phyloP scores from a whole-genome alignment of 805 yeast species.

The Nakazawaea holstii region DNA sequence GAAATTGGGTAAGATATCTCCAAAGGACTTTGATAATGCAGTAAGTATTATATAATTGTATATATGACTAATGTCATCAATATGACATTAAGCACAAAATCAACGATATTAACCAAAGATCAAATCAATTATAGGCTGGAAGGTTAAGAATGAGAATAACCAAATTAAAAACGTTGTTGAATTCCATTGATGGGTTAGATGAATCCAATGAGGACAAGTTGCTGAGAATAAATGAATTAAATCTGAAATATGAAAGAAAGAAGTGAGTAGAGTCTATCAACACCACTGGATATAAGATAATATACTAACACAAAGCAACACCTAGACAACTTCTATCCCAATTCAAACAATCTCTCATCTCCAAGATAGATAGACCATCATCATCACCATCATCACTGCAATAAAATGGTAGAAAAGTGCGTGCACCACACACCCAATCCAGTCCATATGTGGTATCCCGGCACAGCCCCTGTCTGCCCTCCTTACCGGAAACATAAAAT shows the following conservation, averaged over 20 bases:
- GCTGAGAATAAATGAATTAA: slow-evolving; percentile 26
- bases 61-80: too few relatives aligned
- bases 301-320: slow-evolving; percentile 1
- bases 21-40: slow-evolving; percentile 37
- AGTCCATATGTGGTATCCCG: too few relatives aligned
- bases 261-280: slow-evolving; percentile 12
- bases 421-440: background rate
- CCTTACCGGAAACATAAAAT: background rate
- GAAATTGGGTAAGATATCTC: slow-evolving; percentile 32
- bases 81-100: too few relatives aligned
- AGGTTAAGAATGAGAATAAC: slow-evolving; percentile 35
- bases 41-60: slow-evolving; percentile 19
- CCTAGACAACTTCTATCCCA: slow-evolving; percentile 2
- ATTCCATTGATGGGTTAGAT: slow-evolving; percentile 37
- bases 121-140: slow-evolving; percentile 27
- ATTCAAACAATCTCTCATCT: slow-evolving; percentile 1
- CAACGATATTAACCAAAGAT: background rate
- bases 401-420: too few relatives aligned
- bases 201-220: slow-evolving; percentile 34
- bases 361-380: too few relatives aligned
- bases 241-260: slow-evolving; percentile 25
- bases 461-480: background rate
- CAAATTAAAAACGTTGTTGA: slow-evolving; percentile 29
- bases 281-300: slow-evolving; percentile 9
- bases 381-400: background rate